Percentiles rank a stretch among this genome's conserved stretches.
Conservation (phyloP, 2,329 filamentous ascomycete genomes). For the Aspergillus pseudotamarii region DNA sequence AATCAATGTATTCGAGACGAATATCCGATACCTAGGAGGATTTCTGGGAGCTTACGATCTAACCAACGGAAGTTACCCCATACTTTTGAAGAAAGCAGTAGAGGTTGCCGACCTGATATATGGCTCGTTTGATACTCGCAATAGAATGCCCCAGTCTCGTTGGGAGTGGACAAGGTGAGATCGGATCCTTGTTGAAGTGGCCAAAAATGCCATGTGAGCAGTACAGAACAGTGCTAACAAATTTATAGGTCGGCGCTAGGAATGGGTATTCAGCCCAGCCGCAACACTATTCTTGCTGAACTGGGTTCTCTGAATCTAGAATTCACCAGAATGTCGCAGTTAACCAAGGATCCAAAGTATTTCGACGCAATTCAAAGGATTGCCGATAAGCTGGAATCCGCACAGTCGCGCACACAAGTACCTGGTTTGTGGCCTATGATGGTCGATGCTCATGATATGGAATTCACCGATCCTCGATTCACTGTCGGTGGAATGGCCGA, state of each 20-base stretch:
- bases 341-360: constrained; percentile 79
- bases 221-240: constrained; percentile 8
- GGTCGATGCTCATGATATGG: constrained; percentile 59
- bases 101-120: constrained; percentile 81
- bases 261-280: constrained; percentile 51
- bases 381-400: constrained; percentile 73
- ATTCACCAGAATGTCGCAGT: constrained; percentile 83
- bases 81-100: constrained; percentile 76
- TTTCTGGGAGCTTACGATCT: constrained; percentile 85
- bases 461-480: constrained; percentile 38
- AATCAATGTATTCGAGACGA: constrained; percentile 89
- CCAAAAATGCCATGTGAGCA: neutral
- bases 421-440: constrained; percentile 79
- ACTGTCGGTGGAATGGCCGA: constrained; percentile 51
- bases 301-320: constrained; percentile 83
- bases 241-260: constrained; percentile 32
- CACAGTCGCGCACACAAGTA: constrained; percentile 70
- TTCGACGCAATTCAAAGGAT: constrained; percentile 88
- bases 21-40: constrained; percentile 87
- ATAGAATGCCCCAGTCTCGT: constrained; percentile 84
- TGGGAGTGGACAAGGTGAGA: constrained; percentile 73
- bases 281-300: constrained; percentile 68
- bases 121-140: constrained; percentile 85
- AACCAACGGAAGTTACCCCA: constrained; percentile 68
- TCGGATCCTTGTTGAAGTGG: neutral